Evolutionary conservation across 2,329 filamentous ascomycete species (phyloP).

Genomic region (Aspergillus fumigatus): DNA sequence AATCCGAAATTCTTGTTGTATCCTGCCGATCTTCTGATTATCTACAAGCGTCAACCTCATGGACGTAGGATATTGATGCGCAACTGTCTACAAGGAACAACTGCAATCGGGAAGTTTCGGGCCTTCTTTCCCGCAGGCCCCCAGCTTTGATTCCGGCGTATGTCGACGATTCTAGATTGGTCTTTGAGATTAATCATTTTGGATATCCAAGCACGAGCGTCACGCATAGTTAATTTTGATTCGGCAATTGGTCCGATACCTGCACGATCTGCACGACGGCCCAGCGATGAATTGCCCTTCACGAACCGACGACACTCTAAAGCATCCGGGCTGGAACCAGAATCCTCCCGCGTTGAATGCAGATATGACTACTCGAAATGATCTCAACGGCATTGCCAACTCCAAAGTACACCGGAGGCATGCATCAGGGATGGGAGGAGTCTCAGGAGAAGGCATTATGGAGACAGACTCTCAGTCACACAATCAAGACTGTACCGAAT

Average conservation of each 20-base stretch:
- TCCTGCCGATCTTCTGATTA: slow-evolving; percentile 3
- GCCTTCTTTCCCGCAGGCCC: slow-evolving; percentile 10
- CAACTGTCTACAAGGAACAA: slow-evolving; percentile 2
- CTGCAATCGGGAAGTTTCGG: slow-evolving; percentile 22
- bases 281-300: slow-evolving; percentile 61
- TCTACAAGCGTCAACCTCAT: neutral
- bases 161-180: neutral
- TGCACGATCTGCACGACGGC: neutral
- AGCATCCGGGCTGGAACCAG: slow-evolving; percentile 57
- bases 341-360: slow-evolving; percentile 54
- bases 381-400: slow-evolving; percentile 59
- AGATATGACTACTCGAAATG: slow-evolving; percentile 59
- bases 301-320: slow-evolving; percentile 52
- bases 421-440: slow-evolving; percentile 21
- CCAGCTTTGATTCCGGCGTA: slow-evolving; percentile 3
- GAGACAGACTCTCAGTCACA: slow-evolving; percentile 18
- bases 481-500: slow-evolving; percentile 18
- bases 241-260: neutral
- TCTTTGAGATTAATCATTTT: neutral
- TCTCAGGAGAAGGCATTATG: slow-evolving; percentile 19
- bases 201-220: neutral
- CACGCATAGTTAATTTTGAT: neutral
- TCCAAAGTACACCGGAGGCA: slow-evolving; percentile 47
- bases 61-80: neutral
- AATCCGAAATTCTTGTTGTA: neutral